Percentiles rank a stretch among this genome's conserved stretches.
Conservation (phyloP, 768 basidiomycete genomes). For the Naganishia randhawae region DNA sequence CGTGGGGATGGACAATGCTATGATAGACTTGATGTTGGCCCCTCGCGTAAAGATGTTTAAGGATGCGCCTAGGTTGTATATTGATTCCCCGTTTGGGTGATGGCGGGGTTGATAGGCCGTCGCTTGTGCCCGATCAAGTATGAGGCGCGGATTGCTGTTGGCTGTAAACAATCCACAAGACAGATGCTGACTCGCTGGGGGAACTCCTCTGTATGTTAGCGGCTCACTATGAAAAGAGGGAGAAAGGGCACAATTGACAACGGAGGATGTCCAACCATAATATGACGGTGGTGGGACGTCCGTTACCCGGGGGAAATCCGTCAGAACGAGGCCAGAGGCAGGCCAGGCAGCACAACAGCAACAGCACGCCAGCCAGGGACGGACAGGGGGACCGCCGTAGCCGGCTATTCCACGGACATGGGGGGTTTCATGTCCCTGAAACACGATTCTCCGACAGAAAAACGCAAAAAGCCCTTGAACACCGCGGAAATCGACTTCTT, state of each 20-base stretch:
- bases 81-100: neutral
- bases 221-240: neutral
- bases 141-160: neutral
- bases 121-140: conserved; percentile 16
- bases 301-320: neutral
- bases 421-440: too few relatives aligned
- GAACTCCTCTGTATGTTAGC: neutral
- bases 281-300: neutral
- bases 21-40: neutral
- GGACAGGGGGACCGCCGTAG: neutral
- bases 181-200: neutral
- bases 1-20: neutral
- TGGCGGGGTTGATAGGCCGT: neutral
- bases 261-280: neutral
- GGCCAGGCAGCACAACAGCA: neutral
- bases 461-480: neutral
- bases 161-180: neutral
- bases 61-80: neutral
- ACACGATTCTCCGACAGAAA: neutral
- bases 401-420: neutral
- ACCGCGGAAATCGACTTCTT: neutral
- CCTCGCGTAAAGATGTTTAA: neutral
- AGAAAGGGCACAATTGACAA: neutral
- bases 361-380: neutral
- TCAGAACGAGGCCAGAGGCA: neutral